These are phyloP conservation scores for Hirschioporus abietinus DNA, from an alignment of 768 basidiomycete species.

Conservation along the genomic window DNA sequence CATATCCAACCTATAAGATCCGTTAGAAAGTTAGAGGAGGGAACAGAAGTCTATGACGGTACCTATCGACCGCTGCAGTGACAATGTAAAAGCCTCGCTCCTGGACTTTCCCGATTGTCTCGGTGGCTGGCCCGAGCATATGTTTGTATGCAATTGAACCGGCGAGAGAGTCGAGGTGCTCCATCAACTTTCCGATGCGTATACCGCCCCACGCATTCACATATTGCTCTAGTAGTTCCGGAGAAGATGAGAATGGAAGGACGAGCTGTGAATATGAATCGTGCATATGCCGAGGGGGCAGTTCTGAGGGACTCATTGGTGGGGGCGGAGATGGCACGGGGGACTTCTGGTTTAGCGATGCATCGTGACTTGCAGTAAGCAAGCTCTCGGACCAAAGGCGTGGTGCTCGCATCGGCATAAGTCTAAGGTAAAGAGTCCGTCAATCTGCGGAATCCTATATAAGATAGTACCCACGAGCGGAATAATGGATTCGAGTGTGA, in stretches of 20 bases:
- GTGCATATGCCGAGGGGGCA: constrained; percentile 52
- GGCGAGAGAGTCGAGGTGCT: constrained; percentile 80
- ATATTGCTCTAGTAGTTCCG: constrained; percentile 58
- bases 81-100: constrained; percentile 76
- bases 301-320: constrained; percentile 18
- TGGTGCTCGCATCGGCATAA: constrained; percentile 51
- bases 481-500: constrained; percentile 48
- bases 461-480: constrained; percentile 34
- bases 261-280: constrained; percentile 66
- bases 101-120: constrained; percentile 47
- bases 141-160: constrained; percentile 84
- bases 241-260: constrained; percentile 58
- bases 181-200: constrained; percentile 69
- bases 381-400: constrained; percentile 57
- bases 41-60: constrained; percentile 8
- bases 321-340: constrained; percentile 12
- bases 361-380: constrained; percentile 29
- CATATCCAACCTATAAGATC: constrained; percentile 56
- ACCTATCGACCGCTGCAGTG: constrained; percentile 80
- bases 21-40: not conserved
- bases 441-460: not conserved
- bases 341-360: constrained; percentile 16
- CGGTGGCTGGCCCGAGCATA: constrained; percentile 61
- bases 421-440: constrained; percentile 28
- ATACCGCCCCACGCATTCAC: constrained; percentile 69